These are phyloP conservation scores for Apiospora pterosperma DNA, from an alignment of 2,329 filamentous ascomycete genomes.

Conservation along the genomic window DNA sequence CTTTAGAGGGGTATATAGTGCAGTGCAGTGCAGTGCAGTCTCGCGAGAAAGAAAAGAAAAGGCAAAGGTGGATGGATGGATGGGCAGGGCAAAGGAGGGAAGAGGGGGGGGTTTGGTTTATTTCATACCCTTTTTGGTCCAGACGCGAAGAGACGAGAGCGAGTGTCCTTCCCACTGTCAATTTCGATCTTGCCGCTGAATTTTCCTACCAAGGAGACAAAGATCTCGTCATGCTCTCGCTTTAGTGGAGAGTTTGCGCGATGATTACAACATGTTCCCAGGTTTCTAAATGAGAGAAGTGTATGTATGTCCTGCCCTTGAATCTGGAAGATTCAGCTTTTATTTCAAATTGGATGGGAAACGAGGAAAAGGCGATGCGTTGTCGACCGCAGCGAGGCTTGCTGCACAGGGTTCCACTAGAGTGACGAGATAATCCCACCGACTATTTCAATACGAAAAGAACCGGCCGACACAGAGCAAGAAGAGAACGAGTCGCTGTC, in stretches of 20 bases:
- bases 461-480: not conserved
- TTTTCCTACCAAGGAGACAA: constrained; percentile 5
- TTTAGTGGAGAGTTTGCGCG: constrained; percentile 8
- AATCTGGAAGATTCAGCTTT: not conserved
- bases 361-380: not conserved
- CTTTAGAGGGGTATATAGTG: not conserved
- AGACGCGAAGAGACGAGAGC: not conserved
- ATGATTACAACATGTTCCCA: constrained; percentile 11
- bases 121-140: constrained; percentile 11
- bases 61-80: not conserved
- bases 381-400: not conserved
- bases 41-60: not conserved
- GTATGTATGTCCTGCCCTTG: not conserved
- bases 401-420: not conserved
- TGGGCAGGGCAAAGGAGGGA: not conserved
- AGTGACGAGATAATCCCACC: not conserved
- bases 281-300: constrained; percentile 3
- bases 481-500: not conserved
- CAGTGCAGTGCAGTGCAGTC: not conserved
- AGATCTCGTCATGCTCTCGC: constrained; percentile 8
- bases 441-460: not conserved
- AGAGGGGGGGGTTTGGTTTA: constrained; percentile 4
- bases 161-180: not conserved
- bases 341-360: not conserved
- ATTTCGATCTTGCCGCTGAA: not conserved